Conservation (phyloP, 805 yeast species). For the Scheffersomyces stipitis region DNA sequence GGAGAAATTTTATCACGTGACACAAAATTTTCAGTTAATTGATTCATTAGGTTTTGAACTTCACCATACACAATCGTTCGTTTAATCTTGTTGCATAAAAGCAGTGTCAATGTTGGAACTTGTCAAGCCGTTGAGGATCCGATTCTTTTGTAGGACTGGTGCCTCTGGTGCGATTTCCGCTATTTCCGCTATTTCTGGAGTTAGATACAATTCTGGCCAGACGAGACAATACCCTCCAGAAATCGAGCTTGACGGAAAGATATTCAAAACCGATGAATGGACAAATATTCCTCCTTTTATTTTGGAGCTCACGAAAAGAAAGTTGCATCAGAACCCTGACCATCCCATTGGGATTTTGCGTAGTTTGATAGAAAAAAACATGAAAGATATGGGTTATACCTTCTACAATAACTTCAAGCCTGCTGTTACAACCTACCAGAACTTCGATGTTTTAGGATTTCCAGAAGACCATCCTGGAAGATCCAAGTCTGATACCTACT, state of each 20-base stretch:
- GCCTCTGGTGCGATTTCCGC: too few species aligned
- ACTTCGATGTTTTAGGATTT: conserved; percentile 90
- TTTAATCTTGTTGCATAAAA: too few species aligned
- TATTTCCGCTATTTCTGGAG: not conserved
- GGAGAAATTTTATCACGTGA: too few species aligned
- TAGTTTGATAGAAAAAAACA: conserved; percentile 65
- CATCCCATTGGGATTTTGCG: conserved; percentile 92
- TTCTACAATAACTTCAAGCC: conserved; percentile 81
- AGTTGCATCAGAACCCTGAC: conserved; percentile 66
- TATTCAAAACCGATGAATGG: conserved; percentile 67
- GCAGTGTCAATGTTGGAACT: not conserved
- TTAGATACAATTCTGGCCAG: not conserved
- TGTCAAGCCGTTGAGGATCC: not conserved
- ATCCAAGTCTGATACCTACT: conserved; percentile 89
- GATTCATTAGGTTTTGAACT: too few species aligned
- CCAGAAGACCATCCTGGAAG: conserved; percentile 93
- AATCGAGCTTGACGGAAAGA: conserved; percentile 46
- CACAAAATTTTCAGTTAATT: too few species aligned
- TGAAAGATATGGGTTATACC: conserved; percentile 68
- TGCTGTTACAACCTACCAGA: conserved; percentile 75
- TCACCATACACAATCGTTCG: too few species aligned
- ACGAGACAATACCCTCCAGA: conserved; percentile 23
- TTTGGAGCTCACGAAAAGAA: conserved; percentile 62
- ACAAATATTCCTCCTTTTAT: conserved; percentile 85
- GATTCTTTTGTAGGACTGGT: too few species aligned